phyloP scores from a whole-genome alignment of 2,329 filamentous ascomycete genomes.

The Neopestalotiopsis sp. region DNA sequence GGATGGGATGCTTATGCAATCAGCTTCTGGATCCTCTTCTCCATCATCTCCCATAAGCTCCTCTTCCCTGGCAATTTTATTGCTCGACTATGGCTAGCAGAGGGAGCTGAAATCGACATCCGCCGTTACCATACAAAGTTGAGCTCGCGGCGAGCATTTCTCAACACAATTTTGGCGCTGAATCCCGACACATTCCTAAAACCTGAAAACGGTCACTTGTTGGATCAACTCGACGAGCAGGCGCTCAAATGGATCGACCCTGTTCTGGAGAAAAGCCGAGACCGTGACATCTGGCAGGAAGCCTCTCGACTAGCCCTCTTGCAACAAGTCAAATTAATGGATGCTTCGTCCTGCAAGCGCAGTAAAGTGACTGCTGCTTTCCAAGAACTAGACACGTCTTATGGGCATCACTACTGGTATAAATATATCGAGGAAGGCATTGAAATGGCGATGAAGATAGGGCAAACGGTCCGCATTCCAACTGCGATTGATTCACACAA shows the following conservation, averaged over 20 bases:
- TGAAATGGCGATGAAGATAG: slow-evolving; percentile 1
- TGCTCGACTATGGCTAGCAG: too few relatives aligned
- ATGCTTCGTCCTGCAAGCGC: neutral
- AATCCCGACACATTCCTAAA: slow-evolving; percentile 1
- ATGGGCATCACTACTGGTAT: slow-evolving; percentile 1
- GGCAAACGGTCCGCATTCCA: neutral
- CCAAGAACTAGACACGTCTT: neutral
- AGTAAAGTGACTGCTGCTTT: neutral
- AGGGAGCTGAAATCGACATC: too few relatives aligned
- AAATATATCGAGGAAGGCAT: slow-evolving; percentile 2
- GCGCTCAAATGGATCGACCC: neutral
- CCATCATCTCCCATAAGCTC: too few relatives aligned
- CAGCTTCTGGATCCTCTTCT: too few relatives aligned
- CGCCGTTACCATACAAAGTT: too few relatives aligned
- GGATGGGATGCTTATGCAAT: too few relatives aligned
- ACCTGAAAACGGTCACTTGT: neutral
- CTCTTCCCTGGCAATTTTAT: too few relatives aligned
- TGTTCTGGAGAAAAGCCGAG: neutral
- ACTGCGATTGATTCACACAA: neutral
- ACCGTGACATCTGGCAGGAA: neutral
- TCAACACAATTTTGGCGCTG: neutral
- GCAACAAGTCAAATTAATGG: neutral
- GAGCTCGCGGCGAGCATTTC: neutral
- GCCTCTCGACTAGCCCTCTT: slow-evolving; percentile 4
- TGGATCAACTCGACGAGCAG: neutral